Base-by-base conservation (phyloP, 2,329 filamentous ascomycete genomes). In the Apiospora phragmitis region DNA sequence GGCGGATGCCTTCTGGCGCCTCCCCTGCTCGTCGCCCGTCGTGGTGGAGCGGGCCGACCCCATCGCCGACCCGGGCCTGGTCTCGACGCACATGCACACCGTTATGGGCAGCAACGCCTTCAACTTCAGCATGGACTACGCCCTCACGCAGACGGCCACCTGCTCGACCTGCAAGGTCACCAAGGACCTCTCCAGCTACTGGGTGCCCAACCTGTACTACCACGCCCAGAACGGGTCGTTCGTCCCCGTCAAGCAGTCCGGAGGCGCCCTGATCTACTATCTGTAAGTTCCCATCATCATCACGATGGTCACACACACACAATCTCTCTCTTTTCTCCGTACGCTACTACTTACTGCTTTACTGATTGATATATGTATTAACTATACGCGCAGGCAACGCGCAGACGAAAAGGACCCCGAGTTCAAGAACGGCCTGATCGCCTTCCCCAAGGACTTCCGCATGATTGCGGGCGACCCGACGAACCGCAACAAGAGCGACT, bases 131-230 rank as follows among this genome's bases (percentile, higher is more conserved):
- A 87, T 89, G 83, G 82, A 81, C 69, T 90, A 87, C 75, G 81
- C 83, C 11, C 81, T 84, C 45, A 86, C 87, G n/a, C 81, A 83
- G 70, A 78, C 78, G 32, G 87, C 88, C 1, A 85, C 85, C 14
- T 93, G 91, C 79, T 91, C 91, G 1, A 90, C 91, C 4, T 93
- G 91, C 79, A 84, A 85, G 43, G 89, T 91, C 70, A 83, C 85
- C 38, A 82, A 88, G 72, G 91, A 93, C 78, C 81, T 88, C 70
- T 91, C 87, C 70, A 91, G 89, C 76, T 93, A 93, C 81, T 93
- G 91, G 91, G 88, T 88, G 21, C 91, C 91, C 0, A 84, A 84
- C 72, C 81, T 93, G 1, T 82, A 80, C 73, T 83, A 83, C 70
- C 80, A 86, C 71, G 84, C 86, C 62, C 76, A 85, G 59, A 87